Conservation (phyloP, 495 filamentous ascomycete genomes). For the Annulohypoxylon bovei region DNA sequence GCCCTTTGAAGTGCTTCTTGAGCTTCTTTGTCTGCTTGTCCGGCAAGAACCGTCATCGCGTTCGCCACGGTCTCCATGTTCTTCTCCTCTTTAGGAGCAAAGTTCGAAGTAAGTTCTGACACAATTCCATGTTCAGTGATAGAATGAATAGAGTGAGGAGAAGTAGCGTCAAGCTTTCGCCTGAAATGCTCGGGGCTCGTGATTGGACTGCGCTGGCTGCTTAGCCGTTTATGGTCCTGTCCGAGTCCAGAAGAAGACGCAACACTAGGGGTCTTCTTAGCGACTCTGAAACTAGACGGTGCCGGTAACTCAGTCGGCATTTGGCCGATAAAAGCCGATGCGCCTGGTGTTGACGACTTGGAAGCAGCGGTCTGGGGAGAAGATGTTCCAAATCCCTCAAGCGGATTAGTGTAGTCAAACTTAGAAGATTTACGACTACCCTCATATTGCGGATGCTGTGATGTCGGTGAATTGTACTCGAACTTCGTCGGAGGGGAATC, state of each 20-base stretch:
- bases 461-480: slow-evolving; percentile 49
- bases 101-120: not conserved
- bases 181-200: slow-evolving; percentile 56
- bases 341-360: slow-evolving; percentile 55
- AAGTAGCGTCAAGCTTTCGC: slow-evolving; percentile 53
- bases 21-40: slow-evolving; percentile 73
- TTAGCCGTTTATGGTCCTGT: slow-evolving; percentile 51
- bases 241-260: slow-evolving; percentile 43
- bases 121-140: slow-evolving; percentile 19
- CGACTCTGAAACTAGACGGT: slow-evolving; percentile 46
- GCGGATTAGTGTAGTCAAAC: slow-evolving; percentile 45
- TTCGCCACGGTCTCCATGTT: slow-evolving; percentile 74
- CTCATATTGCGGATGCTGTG: slow-evolving; percentile 50
- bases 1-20: slow-evolving; percentile 70
- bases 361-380: slow-evolving; percentile 53
- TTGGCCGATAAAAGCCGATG: slow-evolving; percentile 35
- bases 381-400: slow-evolving; percentile 46
- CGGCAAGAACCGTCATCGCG: slow-evolving; percentile 73
- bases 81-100: slow-evolving; percentile 40
- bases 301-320: slow-evolving; percentile 42
- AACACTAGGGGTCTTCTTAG: slow-evolving; percentile 52
- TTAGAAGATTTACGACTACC: slow-evolving; percentile 39
- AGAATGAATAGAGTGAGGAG: slow-evolving; percentile 37
- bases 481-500: slow-evolving; percentile 51
- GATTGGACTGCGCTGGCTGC: slow-evolving; percentile 51